Evolutionary conservation across 1,284 basidiomycete species (phyloP).

Genomic region (Fomitopsis pinicola): DNA sequence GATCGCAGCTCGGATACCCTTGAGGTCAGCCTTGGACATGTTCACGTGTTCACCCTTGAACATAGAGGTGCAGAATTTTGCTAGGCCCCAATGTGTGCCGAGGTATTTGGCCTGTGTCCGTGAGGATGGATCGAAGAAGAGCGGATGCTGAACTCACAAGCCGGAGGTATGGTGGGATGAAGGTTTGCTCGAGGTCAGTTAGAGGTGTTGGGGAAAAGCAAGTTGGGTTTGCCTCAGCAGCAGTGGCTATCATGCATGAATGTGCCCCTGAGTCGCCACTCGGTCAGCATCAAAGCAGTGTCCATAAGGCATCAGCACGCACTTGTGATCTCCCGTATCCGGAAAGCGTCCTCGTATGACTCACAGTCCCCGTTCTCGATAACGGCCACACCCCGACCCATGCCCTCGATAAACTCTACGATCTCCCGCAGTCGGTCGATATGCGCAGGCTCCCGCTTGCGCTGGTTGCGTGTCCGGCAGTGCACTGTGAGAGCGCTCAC

Average conservation of each 20-base stretch:
- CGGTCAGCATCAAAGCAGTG: background rate
- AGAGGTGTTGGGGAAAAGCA: constrained; percentile 77
- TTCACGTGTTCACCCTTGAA: constrained; percentile 63
- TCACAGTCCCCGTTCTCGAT: constrained; percentile 94
- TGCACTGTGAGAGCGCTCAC: constrained; percentile 91
- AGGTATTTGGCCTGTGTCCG: constrained; percentile 55
- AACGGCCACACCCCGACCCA: constrained; percentile 76
- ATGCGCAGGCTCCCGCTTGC: constrained; percentile 77
- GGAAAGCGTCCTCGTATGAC: constrained; percentile 74
- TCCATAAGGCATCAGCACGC: constrained; percentile 16
- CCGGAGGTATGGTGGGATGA: constrained; percentile 76
- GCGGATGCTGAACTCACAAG: constrained; percentile 45
- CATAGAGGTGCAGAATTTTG: constrained; percentile 89
- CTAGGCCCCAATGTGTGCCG: constrained; percentile 78
- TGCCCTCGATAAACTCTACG: constrained; percentile 70
- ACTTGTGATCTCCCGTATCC: constrained; percentile 76
- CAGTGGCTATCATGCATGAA: constrained; percentile 94
- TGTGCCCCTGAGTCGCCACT: constrained; percentile 60
- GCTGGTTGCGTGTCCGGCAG: constrained; percentile 93
- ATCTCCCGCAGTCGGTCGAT: constrained; percentile 81
- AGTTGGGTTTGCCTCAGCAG: constrained; percentile 89
- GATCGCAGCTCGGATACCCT: constrained; percentile 50
- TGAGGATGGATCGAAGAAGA: background rate
- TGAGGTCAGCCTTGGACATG: constrained; percentile 56
- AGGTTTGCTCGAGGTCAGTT: constrained; percentile 62